These are phyloP conservation scores for Barnettozyma sucrosica DNA, from an alignment of 805 yeast genomes.

Conservation along the genomic window DNA sequence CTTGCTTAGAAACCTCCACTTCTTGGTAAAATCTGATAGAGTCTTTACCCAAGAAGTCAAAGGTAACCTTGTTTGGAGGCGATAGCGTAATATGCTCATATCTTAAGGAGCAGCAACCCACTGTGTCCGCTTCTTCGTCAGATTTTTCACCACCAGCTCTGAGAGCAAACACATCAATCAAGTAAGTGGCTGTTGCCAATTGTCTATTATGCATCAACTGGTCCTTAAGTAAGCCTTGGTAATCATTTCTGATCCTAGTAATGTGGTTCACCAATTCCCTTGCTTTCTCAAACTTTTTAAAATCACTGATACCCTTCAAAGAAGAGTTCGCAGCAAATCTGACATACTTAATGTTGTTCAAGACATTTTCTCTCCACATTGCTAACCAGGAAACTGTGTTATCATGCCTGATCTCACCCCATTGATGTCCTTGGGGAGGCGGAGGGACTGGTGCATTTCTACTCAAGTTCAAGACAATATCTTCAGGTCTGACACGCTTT, in stretches of 20 bases:
- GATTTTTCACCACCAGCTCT: constrained; percentile 98
- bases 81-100: constrained; percentile 81
- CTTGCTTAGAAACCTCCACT: constrained; percentile 88
- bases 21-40: constrained; percentile 88
- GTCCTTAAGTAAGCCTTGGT: constrained; percentile 61
- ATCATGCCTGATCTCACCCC: constrained; percentile 90
- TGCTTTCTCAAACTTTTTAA: constrained; percentile 89
- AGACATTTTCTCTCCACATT: constrained; percentile 93
- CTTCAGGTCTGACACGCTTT: constrained; percentile 83
- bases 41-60: constrained; percentile 94
- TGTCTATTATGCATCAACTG: constrained; percentile 81
- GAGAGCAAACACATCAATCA: constrained; percentile 86
- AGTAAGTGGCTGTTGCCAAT: constrained; percentile 88
- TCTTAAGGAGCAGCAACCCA: constrained; percentile 92
- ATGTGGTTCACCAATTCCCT: constrained; percentile 74
- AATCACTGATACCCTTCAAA: constrained; percentile 85
- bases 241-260: constrained; percentile 68
- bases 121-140: constrained; percentile 97
- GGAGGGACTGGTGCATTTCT: constrained; percentile 65
- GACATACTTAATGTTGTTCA: constrained; percentile 79
- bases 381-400: constrained; percentile 93
- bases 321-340: constrained; percentile 88
- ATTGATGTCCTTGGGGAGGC: constrained; percentile 80
- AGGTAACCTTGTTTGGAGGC: constrained; percentile 81
- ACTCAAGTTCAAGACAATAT: constrained; percentile 78